Evolutionary conservation across 495 filamentous ascomycete genomes (phyloP), one percentile per base, ranked within the genome.

Genomic region (Aspergillus cavernicola): DNA sequence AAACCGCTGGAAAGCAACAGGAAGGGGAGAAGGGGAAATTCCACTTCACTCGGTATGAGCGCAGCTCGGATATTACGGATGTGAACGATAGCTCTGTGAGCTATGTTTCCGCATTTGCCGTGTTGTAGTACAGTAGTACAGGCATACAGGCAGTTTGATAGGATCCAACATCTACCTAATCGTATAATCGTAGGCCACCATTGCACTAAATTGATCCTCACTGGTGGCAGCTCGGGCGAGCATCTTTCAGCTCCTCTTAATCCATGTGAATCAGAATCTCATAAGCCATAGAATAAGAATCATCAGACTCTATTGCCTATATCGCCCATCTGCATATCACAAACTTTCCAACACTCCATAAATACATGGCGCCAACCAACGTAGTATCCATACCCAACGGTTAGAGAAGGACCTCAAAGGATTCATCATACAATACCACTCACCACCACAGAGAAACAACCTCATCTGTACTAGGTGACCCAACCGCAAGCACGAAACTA

Each of bases 21-120:
- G 61, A 59, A 43, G 57, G 55, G 33, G 73, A 73, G 23, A 78
- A 80, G 63, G 82, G 84, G 26, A 81, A 64, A 41, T 96, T 96
- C 68, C 84, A 82, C 58, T 96, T 97, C 62, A 78, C 96, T 54
- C 77, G 90, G 59, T 99, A 99, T 72, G 89, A 97, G 68, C 80
- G 92, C 59, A 97, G 93, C 69, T 83, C 82, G 55, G 77, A 95
- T 67, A 85, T 85, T n/a, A 74, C 74, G 47, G 79, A 78, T 52
- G 71, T 85, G 6, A 66, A 65, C 15, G 95, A 96, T 61, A 96
- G 87, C 62, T 96, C 91, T 55, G 93, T 99, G 49, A 96, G 91
- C 72, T 99, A 99, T 70, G 91, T 86, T 6, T 54, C 71, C 55
- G 74, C 72, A 3, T 66, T 73, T 65, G 72, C 72, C 1, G 63